Percentiles rank a stretch among this genome's conserved stretches.
These are phyloP conservation scores for Fusarium anguioides DNA, from an alignment of 2,329 filamentous ascomycete species.

Conservation along the genomic window DNA sequence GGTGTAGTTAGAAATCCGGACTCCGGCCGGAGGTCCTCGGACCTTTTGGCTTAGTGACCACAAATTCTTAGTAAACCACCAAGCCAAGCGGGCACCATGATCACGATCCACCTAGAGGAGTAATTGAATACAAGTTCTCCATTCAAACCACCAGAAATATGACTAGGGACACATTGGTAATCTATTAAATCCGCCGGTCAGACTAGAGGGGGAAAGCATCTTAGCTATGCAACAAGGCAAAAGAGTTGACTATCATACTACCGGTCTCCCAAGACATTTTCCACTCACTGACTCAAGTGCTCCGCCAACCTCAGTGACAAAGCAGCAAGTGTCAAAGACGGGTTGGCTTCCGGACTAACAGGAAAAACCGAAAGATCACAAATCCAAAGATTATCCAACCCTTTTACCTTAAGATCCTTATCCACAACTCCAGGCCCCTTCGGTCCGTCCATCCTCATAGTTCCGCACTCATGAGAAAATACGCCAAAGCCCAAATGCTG, in stretches of 20 bases:
- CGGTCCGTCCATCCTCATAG: conserved; percentile 32
- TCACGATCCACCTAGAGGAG: no score
- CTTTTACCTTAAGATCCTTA: conserved; percentile 17
- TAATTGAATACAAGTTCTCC: no score
- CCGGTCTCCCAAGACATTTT: rapidly evolving
- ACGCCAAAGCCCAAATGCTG: conserved; percentile 33
- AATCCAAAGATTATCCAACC: conserved; percentile 21
- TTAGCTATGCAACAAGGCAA: no score
- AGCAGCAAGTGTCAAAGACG: conserved; percentile 21
- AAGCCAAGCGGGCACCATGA: no score
- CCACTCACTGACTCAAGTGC: background rate
- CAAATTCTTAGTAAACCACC: no score
- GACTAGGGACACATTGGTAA: no score
- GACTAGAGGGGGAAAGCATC: no score
- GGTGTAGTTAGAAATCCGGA: conserved; percentile 7
- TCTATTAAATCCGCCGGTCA: no score
- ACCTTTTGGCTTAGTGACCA: background rate
- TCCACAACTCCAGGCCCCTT: conserved; percentile 11
- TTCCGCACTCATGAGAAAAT: conserved; percentile 34
- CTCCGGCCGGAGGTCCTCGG: conserved; percentile 8
- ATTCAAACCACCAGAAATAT: no score
- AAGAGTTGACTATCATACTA: rapidly evolving
- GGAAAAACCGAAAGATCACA: conserved; percentile 33
- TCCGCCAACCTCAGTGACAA: conserved; percentile 26
- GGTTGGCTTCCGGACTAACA: conserved; percentile 31